Evolutionary conservation across 2,329 filamentous ascomycete genomes (phyloP).

Genomic region (Trichoderma asperellum): DNA sequence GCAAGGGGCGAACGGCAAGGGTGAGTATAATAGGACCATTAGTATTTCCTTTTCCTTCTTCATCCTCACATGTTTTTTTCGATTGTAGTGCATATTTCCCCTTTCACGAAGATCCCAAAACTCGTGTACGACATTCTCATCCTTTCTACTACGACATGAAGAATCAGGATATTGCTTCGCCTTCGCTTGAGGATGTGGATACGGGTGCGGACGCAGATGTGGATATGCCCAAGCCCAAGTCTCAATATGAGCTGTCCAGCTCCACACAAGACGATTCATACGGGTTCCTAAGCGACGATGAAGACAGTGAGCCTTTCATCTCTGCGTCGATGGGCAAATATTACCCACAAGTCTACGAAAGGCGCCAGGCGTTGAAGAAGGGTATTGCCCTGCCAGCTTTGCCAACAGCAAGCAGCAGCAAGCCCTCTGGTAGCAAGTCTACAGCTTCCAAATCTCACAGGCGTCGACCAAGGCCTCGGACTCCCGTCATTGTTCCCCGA

Average conservation of each 20-base stretch:
- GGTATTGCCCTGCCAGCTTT: constrained; percentile 13
- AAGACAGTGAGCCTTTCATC: constrained; percentile 1
- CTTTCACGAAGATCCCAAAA: constrained; percentile 58
- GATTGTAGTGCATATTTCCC: constrained; percentile 61
- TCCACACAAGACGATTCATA: not conserved
- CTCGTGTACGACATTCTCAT: constrained; percentile 53
- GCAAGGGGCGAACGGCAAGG: constrained; percentile 62
- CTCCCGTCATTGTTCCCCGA: not conserved
- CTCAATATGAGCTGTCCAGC: constrained; percentile 4
- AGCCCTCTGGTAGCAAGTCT: not conserved
- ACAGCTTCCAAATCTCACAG: not conserved
- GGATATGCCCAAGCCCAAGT: constrained; percentile 3
- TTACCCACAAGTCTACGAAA: constrained; percentile 65
- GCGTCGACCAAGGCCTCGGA: constrained; percentile 2
- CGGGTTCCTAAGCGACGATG: constrained; percentile 6
- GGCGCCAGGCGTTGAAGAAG: constrained; percentile 32
- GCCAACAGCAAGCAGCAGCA: constrained; percentile 32
- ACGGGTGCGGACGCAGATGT: constrained; percentile 11
- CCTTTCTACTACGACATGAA: constrained; percentile 49
- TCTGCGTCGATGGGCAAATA: constrained; percentile 64
- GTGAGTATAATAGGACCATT: constrained; percentile 45
- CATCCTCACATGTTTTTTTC: not conserved
- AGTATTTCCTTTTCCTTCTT: not conserved
- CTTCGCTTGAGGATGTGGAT: not conserved
- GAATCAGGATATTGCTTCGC: not conserved